Conservation (phyloP, 805 yeast genomes). For the Candida xiaguanensis region DNA sequence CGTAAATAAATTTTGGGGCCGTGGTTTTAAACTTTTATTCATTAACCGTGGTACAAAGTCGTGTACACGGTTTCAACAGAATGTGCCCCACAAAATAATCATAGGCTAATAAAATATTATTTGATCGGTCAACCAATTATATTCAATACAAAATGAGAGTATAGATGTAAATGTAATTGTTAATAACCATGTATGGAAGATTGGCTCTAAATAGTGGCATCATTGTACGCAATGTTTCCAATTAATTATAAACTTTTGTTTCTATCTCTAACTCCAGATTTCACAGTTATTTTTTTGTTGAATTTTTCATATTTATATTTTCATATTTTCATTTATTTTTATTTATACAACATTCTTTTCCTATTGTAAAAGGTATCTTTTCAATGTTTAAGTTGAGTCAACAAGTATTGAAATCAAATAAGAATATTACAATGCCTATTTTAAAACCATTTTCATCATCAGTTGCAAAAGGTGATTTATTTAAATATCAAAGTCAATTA, state of each 20-base stretch:
- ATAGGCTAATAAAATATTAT: neutral
- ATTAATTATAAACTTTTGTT: too few species aligned
- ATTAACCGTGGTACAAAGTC: constrained; percentile 1
- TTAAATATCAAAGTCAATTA: constrained; percentile 64
- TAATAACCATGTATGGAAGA: too few species aligned
- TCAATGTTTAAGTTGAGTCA: constrained; percentile 8
- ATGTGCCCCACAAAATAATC: constrained; percentile 1
- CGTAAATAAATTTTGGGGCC: too few species aligned
- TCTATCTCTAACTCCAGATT: constrained; percentile 1
- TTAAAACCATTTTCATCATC: constrained; percentile 23
- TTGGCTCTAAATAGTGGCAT: too few species aligned
- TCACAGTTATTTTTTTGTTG: neutral
- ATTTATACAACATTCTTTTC: neutral
- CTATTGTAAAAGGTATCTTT: neutral
- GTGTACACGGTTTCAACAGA: neutral
- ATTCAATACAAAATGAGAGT: too few species aligned
- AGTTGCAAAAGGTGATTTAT: constrained; percentile 59
- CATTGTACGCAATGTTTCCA: too few species aligned
- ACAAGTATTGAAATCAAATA: constrained; percentile 2
- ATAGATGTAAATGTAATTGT: too few species aligned
- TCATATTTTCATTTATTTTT: neutral
- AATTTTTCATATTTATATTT: neutral
- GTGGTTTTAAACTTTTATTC: neutral
- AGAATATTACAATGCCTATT: constrained; percentile 13
- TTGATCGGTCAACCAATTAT: too few species aligned